These are phyloP conservation scores for Biscutella auriculata DNA, from an alignment of 441 rosid species.

Conservation along the genomic window DNA sequence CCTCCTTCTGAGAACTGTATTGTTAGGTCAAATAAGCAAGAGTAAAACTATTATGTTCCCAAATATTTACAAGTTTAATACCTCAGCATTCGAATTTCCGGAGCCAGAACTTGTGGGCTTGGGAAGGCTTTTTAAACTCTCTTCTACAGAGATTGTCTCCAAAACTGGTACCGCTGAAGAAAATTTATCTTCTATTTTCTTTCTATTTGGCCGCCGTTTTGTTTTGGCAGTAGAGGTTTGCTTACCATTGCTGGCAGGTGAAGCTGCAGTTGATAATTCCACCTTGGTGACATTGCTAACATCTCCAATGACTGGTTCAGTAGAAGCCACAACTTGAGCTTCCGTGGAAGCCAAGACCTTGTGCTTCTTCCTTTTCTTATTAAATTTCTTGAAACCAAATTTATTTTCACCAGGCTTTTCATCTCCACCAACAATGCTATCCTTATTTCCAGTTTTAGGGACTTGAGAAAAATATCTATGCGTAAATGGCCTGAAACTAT, in stretches of 20 bases:
- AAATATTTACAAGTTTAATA: conserved; percentile 22
- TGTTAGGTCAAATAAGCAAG: conserved; percentile 23
- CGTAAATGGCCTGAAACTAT: conserved; percentile 13
- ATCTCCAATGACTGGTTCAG: conserved; percentile 23
- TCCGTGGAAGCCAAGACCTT: conserved; percentile 29
- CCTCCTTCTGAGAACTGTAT: conserved; percentile 32
- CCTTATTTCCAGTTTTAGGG: conserved; percentile 15
- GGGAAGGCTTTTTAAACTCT: not conserved
- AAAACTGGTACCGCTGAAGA: conserved; percentile 14
- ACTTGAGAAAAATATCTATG: conserved; percentile 36
- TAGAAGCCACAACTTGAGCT: conserved; percentile 19
- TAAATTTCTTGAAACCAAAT: conserved; percentile 19
- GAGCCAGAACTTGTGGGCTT: not conserved
- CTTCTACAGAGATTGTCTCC: conserved; percentile 6
- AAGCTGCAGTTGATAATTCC: conserved; percentile 21
- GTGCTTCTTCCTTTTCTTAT: conserved; percentile 29
- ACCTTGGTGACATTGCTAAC: conserved; percentile 13
- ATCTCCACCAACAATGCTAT: conserved; percentile 15
- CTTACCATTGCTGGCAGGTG: conserved; percentile 20
- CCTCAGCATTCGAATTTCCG: conserved; percentile 26
- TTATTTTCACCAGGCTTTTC: conserved; percentile 14
- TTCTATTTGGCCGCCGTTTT: conserved; percentile 36
- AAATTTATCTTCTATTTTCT: conserved; percentile 30
- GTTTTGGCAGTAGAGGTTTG: conserved; percentile 21
- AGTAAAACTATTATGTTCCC: conserved; percentile 1